phyloP scores from a whole-genome alignment of 345 rosid species.

The Populus pruinosa region DNA sequence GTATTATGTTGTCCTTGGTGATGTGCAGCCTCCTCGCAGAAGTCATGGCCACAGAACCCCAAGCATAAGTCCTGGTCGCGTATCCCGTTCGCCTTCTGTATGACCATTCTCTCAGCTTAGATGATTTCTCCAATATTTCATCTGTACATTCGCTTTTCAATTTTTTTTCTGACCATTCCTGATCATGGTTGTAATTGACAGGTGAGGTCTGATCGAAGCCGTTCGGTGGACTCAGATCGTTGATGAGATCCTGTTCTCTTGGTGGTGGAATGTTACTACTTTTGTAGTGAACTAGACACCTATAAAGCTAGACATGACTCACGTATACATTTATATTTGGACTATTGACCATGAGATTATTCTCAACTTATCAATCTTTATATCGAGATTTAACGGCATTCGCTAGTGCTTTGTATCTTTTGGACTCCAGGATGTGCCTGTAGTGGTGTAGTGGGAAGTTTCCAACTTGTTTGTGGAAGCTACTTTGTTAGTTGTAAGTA shows the following conservation, averaged over 20 bases:
- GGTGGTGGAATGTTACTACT: background rate
- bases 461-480: background rate
- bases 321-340: no score
- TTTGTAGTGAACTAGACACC: background rate
- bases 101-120: background rate
- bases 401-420: no score
- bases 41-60: constrained; percentile 25
- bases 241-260: background rate
- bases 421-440: background rate
- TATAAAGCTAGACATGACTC: background rate
- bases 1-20: background rate
- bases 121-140: background rate
- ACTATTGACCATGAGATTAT: no score
- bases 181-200: constrained; percentile 23
- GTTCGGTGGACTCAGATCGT: constrained; percentile 4
- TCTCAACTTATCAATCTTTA: background rate
- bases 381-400: no score
- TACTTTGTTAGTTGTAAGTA: no score
- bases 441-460: background rate
- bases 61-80: constrained; percentile 13
- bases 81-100: constrained; percentile 37
- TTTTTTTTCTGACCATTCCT: background rate
- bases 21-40: constrained; percentile 24
- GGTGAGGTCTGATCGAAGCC: constrained; percentile 49
- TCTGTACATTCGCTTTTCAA: background rate